phyloP scores from a whole-genome alignment of 257 asterid genomes.

The Echites panduratus region DNA sequence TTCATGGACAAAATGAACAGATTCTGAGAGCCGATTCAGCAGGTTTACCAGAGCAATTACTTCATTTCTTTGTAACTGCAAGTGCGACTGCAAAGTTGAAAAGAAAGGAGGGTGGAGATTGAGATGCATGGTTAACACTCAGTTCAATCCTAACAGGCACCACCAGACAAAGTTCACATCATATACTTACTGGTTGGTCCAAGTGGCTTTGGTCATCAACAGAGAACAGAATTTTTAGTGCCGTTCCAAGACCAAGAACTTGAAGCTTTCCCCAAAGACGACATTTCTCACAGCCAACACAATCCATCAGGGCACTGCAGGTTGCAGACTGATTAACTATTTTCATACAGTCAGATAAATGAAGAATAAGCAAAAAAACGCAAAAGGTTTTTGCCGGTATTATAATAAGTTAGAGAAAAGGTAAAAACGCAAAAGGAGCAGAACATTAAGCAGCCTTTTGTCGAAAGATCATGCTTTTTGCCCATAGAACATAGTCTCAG shows the following conservation, averaged over 20 bases:
- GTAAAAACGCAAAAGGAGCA: neutral
- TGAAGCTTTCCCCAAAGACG: slow-evolving; percentile 98
- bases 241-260: slow-evolving; percentile 96
- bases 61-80: slow-evolving; percentile 89
- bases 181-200: slow-evolving; percentile 53
- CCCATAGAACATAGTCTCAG: neutral
- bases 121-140: neutral
- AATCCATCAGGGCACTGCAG: slow-evolving; percentile 83
- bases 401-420: neutral
- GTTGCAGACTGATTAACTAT: slow-evolving; percentile 14
- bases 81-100: slow-evolving; percentile 36
- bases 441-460: neutral
- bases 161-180: neutral
- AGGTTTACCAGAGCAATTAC: slow-evolving; percentile 86
- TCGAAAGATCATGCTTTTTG: neutral
- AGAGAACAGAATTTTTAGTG: slow-evolving; percentile 82
- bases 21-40: slow-evolving; percentile 81
- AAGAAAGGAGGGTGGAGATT: neutral
- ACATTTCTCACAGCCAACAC: slow-evolving; percentile 96
- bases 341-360: neutral
- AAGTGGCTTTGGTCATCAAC: slow-evolving; percentile 49
- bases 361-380: neutral
- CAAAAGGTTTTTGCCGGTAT: neutral
- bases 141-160: neutral
- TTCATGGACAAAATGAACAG: slow-evolving; percentile 69